Percentiles rank a stretch among this genome's conserved stretches.
Evolutionary conservation across 1,284 basidiomycete species (phyloP).

Genomic region (Leccinum brunneo-olivaceum): DNA sequence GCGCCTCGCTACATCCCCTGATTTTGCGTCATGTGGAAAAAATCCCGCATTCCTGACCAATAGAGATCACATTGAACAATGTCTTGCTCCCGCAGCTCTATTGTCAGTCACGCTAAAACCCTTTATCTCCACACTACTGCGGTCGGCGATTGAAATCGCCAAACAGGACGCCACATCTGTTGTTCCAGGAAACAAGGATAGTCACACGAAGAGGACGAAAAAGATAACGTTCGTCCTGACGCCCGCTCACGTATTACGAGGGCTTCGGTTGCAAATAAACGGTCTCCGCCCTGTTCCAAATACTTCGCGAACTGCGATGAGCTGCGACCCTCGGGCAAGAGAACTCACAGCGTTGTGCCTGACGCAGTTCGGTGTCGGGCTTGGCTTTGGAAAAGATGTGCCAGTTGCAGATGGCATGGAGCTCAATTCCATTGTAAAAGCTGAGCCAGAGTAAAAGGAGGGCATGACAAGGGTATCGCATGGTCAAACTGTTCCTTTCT

Average conservation of each 20-base stretch:
- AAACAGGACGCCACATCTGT: slow-evolving; percentile 24
- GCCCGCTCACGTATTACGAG: slow-evolving; percentile 33
- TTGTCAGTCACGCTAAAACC: slow-evolving; percentile 25
- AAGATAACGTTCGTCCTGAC: slow-evolving; percentile 31
- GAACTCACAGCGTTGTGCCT: slow-evolving; percentile 25
- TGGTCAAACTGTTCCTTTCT: too few relatives aligned
- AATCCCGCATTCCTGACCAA: slow-evolving; percentile 7
- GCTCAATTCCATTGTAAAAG: slow-evolving; percentile 5
- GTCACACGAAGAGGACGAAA: slow-evolving; percentile 22
- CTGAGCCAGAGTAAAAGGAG: slow-evolving; percentile 11
- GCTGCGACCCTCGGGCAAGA: slow-evolving; percentile 11
- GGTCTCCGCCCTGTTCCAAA: neutral
- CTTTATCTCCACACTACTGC: slow-evolving; percentile 25
- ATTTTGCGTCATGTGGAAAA: slow-evolving; percentile 6
- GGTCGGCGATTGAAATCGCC: slow-evolving; percentile 24
- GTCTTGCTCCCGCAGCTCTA: slow-evolving; percentile 26
- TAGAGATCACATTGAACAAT: slow-evolving; percentile 13
- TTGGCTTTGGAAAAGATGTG: slow-evolving; percentile 15
- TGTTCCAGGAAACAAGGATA: slow-evolving; percentile 9
- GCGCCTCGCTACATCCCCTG: slow-evolving; percentile 20
- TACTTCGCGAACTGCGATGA: slow-evolving; percentile 5
- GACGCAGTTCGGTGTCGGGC: slow-evolving; percentile 22
- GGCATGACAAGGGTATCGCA: too few relatives aligned
- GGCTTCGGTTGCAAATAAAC: slow-evolving; percentile 20
- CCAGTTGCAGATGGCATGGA: neutral